Evolutionary conservation across 345 rosid genomes (phyloP).

Genomic region (Camelina hispida): DNA sequence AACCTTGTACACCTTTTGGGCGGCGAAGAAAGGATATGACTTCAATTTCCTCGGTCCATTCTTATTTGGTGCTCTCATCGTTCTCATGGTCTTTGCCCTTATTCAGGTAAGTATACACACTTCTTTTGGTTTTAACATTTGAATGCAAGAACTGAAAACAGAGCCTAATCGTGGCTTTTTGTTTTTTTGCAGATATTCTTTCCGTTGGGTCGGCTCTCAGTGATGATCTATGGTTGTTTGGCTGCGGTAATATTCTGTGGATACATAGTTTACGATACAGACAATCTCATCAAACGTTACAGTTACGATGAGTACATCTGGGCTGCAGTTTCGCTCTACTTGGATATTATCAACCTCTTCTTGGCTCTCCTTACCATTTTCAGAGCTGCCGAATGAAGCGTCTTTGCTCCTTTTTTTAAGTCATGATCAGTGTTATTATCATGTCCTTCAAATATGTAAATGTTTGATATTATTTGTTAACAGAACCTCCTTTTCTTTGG

Average conservation of each 20-base stretch:
- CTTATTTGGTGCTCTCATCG: conserved; percentile 68
- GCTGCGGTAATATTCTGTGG: conserved; percentile 82
- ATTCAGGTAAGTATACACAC: conserved; percentile 58
- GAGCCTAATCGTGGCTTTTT: not conserved
- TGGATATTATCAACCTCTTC: conserved; percentile 81
- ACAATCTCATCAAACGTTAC: conserved; percentile 82
- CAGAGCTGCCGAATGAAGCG: conserved; percentile 63
- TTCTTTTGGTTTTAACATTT: not conserved
- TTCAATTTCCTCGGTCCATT: conserved; percentile 86
- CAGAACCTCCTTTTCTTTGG: not conserved
- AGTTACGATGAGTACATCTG: conserved; percentile 83
- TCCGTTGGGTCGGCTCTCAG: conserved; percentile 72
- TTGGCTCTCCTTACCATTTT: conserved; percentile 68
- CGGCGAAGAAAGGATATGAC: conserved; percentile 77
- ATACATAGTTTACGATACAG: conserved; percentile 82
- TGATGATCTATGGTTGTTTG: conserved; percentile 79
- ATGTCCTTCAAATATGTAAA: not conserved
- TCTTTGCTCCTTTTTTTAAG: not conserved
- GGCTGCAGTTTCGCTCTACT: conserved; percentile 82
- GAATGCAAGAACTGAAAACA: not conserved
- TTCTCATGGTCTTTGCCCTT: conserved; percentile 66
- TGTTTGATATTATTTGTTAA: not conserved
- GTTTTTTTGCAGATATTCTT: conserved; percentile 64
- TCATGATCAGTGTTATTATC: not conserved
- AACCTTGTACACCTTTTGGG: conserved; percentile 88